These are phyloP conservation scores for Viola odorata DNA, from an alignment of 345 rosid genomes.

Conservation along the genomic window DNA sequence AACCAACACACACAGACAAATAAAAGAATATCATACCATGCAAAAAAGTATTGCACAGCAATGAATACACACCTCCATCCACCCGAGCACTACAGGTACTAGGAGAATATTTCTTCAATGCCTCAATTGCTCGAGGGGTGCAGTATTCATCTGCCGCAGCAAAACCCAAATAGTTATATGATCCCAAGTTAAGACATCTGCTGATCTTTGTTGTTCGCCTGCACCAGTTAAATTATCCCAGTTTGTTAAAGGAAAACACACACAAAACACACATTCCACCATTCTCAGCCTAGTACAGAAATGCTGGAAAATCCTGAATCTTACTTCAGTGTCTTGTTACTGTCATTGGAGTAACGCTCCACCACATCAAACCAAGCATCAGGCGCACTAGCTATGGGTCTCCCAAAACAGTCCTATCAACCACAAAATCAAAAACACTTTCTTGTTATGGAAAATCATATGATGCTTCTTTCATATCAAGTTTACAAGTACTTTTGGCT, in stretches of 20 bases:
- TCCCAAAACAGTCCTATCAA: slow-evolving; percentile 78
- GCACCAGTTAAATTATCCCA: slow-evolving; percentile 9
- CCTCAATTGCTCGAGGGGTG: slow-evolving; percentile 79
- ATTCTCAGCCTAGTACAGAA: no score
- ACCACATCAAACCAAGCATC: slow-evolving; percentile 88
- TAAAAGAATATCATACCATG: no score
- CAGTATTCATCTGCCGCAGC: slow-evolving; percentile 95
- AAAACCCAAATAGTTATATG: slow-evolving; percentile 96
- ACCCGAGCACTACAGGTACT: slow-evolving; percentile 86
- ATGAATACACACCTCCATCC: slow-evolving; percentile 62
- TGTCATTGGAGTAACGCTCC: slow-evolving; percentile 74
- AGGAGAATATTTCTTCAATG: slow-evolving; percentile 65
- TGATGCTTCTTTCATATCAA: not conserved
- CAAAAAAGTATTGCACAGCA: not conserved
- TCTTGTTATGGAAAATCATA: not conserved
- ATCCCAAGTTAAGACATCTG: slow-evolving; percentile 87
- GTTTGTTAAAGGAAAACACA: no score
- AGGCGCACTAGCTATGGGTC: slow-evolving; percentile 83
- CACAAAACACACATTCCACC: no score
- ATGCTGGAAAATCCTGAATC: not conserved
- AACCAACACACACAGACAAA: not conserved
- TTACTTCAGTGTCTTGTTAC: slow-evolving; percentile 79
- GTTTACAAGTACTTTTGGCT: not conserved
- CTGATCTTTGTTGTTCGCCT: slow-evolving; percentile 69
- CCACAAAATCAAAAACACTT: not conserved